These are phyloP conservation scores for Penicillium sp. DNA, from an alignment of 2,329 filamentous ascomycete genomes.

Conservation along the genomic window DNA sequence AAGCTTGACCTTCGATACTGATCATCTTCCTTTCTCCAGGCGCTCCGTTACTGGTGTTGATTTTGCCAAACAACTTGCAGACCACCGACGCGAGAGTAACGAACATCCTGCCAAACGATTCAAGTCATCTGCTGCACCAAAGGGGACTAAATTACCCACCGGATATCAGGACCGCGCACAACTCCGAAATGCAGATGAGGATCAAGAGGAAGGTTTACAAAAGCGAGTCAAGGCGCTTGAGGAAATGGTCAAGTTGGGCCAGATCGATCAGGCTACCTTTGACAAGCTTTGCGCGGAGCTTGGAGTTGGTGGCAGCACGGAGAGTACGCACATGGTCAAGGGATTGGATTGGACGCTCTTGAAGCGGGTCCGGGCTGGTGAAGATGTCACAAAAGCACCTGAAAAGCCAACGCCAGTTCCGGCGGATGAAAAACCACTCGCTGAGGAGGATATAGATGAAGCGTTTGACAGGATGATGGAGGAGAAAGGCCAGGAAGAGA, in stretches of 20 bases:
- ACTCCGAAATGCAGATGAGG: constrained; percentile 50
- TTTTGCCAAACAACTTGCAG: constrained; percentile 78
- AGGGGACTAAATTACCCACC: constrained; percentile 69
- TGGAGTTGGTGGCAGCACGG: constrained; percentile 68
- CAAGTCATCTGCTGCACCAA: constrained; percentile 67
- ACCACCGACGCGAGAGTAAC: constrained; percentile 53
- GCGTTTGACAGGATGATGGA: constrained; percentile 46
- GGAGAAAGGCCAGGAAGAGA: constrained; percentile 29
- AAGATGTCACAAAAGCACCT: constrained; percentile 46
- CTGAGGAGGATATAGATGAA: constrained; percentile 55
- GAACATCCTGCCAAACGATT: constrained; percentile 64
- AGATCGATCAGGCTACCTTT: constrained; percentile 76
- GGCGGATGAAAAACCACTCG: constrained; percentile 23
- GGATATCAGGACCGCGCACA: constrained; percentile 82
- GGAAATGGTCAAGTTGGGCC: constrained; percentile 71
- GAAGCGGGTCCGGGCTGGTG: constrained; percentile 39
- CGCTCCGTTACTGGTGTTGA: constrained; percentile 63
- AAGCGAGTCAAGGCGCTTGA: constrained; percentile 71
- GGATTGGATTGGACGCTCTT: constrained; percentile 78
- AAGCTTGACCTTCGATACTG: background rate
- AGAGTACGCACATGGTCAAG: constrained; percentile 81
- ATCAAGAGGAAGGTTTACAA: constrained; percentile 50
- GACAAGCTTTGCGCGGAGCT: constrained; percentile 69
- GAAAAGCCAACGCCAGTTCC: constrained; percentile 21
- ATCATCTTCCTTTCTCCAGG: constrained; percentile 35